Evolutionary conservation across 331 rosid species (phyloP), one percentile per base, ranked within the genome.

Genomic region (Pyracantha coccinea): DNA sequence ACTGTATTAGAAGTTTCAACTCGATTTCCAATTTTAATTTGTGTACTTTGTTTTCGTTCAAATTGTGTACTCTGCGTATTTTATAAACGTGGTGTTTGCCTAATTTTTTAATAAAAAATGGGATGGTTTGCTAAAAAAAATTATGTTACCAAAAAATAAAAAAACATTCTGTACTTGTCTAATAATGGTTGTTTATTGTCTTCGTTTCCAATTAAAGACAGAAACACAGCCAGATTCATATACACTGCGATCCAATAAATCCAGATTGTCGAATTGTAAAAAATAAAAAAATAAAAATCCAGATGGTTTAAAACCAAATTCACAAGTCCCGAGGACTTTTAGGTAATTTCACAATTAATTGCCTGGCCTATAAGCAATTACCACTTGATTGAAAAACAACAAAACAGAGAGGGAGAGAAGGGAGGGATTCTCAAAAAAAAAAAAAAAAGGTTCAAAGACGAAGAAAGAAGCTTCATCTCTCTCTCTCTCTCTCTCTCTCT

Each of bases 261-360:
- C 35, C 29, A 20, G 14, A 13, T 58, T 4, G 63, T 58, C 2
- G 2, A 57, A 5, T 50, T 16, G 4, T 6, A 6, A 50, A 50
- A 50, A 16, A 6, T 0, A 5, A 5, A 15, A 1, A 45, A 45
- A 1, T 7, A 33, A 16, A 16, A 50, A 50, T 50, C 20, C 20
- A 50, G 20, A 16, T 16, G 20, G 55, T 16, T 16, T 16, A 50
- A 50, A 50, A 50, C 20, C 20, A 50, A 16, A 50, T 50, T 50
- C 55, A 50, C 55, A 50, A 5, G 7, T 50, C 20, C 8, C 20
- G 9, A 60, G 66, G 35, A 25, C 66, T 5, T 7, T 14, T 50
- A 0, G 7, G 92, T 84, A 64, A 85, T 78, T 82, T 12, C 79
- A 47, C 1, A 15, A 1, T 4, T 1, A 13, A 12, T 6, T 76